These are phyloP conservation scores for Aurifilum marmelostoma DNA, from an alignment of 2,329 filamentous ascomycete genomes.

Conservation along the genomic window DNA sequence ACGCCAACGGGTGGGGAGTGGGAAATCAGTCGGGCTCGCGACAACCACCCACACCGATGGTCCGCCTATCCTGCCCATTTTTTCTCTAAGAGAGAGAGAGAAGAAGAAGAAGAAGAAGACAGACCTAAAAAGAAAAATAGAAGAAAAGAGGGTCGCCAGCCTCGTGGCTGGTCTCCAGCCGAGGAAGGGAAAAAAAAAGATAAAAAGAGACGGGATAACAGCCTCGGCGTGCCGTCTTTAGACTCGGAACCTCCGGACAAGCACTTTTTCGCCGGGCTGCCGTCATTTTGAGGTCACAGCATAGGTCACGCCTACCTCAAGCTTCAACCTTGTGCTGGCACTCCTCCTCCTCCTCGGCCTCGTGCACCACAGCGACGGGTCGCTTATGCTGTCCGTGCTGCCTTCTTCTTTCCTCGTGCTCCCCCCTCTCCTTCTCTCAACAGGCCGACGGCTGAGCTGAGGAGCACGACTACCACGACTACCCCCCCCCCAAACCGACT, in stretches of 20 bases:
- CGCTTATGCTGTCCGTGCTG: not conserved
- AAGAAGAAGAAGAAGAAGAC: not conserved
- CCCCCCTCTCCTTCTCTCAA: not conserved
- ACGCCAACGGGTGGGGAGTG: not conserved
- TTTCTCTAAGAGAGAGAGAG: not conserved
- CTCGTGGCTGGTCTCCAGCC: not conserved
- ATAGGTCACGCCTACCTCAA: not conserved
- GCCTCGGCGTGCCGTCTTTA: constrained; percentile 1
- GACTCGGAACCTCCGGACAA: constrained; percentile 1
- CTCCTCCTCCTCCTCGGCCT: not conserved
- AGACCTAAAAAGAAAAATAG: no score
- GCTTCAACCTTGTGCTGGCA: not conserved
- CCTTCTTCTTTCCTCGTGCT: constrained; percentile 2
- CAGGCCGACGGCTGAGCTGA: not conserved
- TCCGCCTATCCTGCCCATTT: not conserved
- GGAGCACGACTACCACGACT: not conserved
- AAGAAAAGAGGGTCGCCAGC: not conserved
- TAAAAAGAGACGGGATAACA: not conserved
- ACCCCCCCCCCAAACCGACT: not conserved
- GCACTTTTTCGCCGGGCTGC: not conserved
- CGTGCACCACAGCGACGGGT: not conserved
- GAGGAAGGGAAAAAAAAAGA: not conserved
- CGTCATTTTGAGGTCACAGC: not conserved
- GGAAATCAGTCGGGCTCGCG: not conserved
- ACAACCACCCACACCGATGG: not conserved